A percentile compares a stretch with the other conserved stretches of the same genome.
These are phyloP conservation scores for Colletotrichum sidae DNA, from an alignment of 2,329 filamentous ascomycete species.

Conservation along the genomic window DNA sequence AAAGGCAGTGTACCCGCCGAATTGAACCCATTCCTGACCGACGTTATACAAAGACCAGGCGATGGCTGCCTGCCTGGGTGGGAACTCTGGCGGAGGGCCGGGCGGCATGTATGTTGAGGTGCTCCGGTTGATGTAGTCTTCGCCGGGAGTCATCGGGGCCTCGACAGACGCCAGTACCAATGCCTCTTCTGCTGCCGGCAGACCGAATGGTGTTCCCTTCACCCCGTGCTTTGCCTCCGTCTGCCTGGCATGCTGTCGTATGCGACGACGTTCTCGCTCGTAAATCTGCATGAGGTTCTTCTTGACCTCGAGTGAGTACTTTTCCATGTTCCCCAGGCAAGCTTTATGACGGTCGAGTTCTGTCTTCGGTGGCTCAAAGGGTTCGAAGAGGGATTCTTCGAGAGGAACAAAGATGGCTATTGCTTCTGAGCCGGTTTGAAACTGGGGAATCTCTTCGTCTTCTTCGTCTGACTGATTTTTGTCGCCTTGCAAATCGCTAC, in stretches of 20 bases:
- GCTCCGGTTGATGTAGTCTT: constrained; percentile 15
- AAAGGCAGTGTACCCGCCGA: constrained; percentile 40
- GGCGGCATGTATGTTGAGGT: constrained; percentile 23
- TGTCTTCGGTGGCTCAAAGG: constrained; percentile 41
- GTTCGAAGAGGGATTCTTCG: constrained; percentile 44
- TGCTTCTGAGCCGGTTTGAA: constrained; percentile 35
- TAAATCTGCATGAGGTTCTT: constrained; percentile 49
- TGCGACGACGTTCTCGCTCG: constrained; percentile 47
- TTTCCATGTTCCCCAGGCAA: constrained; percentile 46
- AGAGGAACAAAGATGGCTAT: constrained; percentile 49
- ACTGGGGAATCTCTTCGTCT: constrained; percentile 40
- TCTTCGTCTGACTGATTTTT: constrained; percentile 14
- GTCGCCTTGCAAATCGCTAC: neutral
- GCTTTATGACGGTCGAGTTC: constrained; percentile 44
- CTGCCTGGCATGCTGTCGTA: constrained; percentile 40
- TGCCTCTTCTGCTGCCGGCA: constrained; percentile 12
- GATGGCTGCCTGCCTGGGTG: constrained; percentile 22
- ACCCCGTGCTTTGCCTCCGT: constrained; percentile 17
- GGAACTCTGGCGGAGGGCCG: constrained; percentile 2
- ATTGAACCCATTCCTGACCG: constrained; percentile 38
- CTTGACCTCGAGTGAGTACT: constrained; percentile 44
- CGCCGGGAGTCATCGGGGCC: constrained; percentile 12
- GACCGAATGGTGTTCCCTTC: constrained; percentile 10
- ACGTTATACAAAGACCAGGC: constrained; percentile 38
- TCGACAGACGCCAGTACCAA: constrained; percentile 21